phyloP scores from a whole-genome alignment of 345 rosid species.

The Pseudoturritis turrita region DNA sequence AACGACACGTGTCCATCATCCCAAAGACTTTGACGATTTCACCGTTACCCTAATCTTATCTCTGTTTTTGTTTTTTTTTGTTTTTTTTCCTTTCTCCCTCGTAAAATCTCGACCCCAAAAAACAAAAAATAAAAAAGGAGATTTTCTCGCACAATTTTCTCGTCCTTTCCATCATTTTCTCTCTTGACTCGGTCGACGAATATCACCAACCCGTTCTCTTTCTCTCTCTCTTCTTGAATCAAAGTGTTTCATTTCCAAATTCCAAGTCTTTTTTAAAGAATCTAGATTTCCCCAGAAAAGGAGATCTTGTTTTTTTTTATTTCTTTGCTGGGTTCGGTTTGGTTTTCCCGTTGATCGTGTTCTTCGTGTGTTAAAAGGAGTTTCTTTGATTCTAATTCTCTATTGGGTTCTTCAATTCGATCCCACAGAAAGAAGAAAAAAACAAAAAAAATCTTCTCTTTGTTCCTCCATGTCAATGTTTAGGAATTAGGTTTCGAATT shows the following conservation, averaged over 20 bases:
- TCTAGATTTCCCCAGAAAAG: not conserved
- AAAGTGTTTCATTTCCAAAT: not conserved
- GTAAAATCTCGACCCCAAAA: slow-evolving; percentile 27
- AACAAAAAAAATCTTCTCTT: not conserved
- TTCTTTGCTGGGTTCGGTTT: slow-evolving; percentile 18
- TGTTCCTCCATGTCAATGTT: not conserved
- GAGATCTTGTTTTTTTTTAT: slow-evolving; percentile 5
- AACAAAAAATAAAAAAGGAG: not conserved
- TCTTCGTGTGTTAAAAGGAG: not conserved
- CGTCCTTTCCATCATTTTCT: slow-evolving; percentile 31
- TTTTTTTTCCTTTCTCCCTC: not conserved
- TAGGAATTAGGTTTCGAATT: slow-evolving; percentile 18
- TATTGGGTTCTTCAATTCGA: not conserved
- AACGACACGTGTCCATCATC: slow-evolving; percentile 38
- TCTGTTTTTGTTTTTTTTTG: not conserved
- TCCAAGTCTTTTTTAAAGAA: not conserved
- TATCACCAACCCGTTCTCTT: slow-evolving; percentile 27
- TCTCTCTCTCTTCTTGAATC: slow-evolving; percentile 5
- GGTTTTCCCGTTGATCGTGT: slow-evolving; percentile 18
- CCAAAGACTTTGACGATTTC: slow-evolving; percentile 24
- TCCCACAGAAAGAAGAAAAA: not conserved
- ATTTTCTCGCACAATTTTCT: slow-evolving; percentile 18
- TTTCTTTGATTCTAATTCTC: not conserved
- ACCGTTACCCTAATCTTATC: slow-evolving; percentile 29
- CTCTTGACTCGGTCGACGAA: slow-evolving; percentile 38